Base-by-base conservation (phyloP, 2,329 filamentous ascomycete species). In the Epichloe uncinata region DNA sequence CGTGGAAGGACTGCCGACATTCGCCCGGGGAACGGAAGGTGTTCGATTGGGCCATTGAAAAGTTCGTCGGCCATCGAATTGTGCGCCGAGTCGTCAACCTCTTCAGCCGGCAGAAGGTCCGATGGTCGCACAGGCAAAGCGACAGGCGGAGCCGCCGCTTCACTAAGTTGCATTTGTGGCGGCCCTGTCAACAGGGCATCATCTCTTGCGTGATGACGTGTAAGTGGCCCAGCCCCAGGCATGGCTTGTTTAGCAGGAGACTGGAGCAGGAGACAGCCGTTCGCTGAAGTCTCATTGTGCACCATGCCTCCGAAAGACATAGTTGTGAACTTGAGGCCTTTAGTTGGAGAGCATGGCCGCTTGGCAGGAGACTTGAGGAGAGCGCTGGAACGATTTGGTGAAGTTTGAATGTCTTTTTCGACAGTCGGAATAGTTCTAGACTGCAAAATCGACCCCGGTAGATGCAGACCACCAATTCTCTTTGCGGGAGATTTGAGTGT, bases 401-500 rank as follows among this genome's bases (percentile, higher is more conserved):
- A 62, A 6, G 52, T 45, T 6, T 57, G 57, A 34, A 43, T 57
- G 9, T 50, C 26, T n/a, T 57, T 52, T 1, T 55, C 52, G 1
- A 46, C 48, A 9, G 38, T 38, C 15, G 53, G 48, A n/a, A 50
- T 51, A 2, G 51, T 16, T 34, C 16, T 44, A 4, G 58, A 49
- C 46, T 65, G 67, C 51, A 66, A 50, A 45, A 60, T 56, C n/a
- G 68, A 65, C 6, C 60, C 62, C 11, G 63, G 64, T 6, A 68
- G 54, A 13, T 59, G 51, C 42, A 63, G 49, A 18, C 57, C 50
- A 12, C 61, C 61, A 30, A 66, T 64, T 34, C 63, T 62, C 58
- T 77, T 78, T 1, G 79, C 74, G 0, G 79, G 78, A 2, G 75
- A 77, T 53, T 71, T 77, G 60, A 81, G 66, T 0, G 71, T 64